phyloP scores from a whole-genome alignment of 495 filamentous ascomycete species.

The Podospora comata region DNA sequence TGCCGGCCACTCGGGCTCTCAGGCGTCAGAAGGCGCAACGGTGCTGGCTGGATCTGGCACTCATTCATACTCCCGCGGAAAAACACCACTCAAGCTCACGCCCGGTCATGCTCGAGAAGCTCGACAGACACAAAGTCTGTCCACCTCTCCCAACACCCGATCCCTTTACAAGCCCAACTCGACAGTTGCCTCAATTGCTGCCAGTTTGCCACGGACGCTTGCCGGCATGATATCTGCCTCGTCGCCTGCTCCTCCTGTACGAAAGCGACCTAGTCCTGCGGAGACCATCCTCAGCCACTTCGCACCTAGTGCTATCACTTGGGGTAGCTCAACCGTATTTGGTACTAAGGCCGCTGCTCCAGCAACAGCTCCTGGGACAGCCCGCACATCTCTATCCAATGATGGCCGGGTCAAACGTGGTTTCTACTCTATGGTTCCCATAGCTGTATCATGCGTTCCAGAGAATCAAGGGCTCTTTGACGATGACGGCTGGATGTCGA shows the following conservation, averaged over 20 bases:
- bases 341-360: conserved; percentile 44
- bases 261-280: conserved; percentile 63
- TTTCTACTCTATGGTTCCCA: conserved; percentile 38
- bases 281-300: conserved; percentile 64
- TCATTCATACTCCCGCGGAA: conserved; percentile 57
- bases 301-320: conserved; percentile 58
- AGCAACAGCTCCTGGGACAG: conserved; percentile 35
- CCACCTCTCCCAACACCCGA: conserved; percentile 67
- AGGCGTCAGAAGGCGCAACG: conserved; percentile 53
- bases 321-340: conserved; percentile 62
- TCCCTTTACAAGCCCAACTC: conserved; percentile 52
- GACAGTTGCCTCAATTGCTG: conserved; percentile 61
- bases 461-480: conserved; percentile 78
- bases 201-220: conserved; percentile 70
- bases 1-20: conserved; percentile 57
- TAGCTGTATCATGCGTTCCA: conserved; percentile 59
- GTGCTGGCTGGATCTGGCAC: conserved; percentile 50
- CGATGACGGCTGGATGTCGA: conserved; percentile 65
- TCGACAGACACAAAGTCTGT: conserved; percentile 56
- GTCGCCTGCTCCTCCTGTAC: conserved; percentile 57
- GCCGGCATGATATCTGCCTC: conserved; percentile 65
- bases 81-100: conserved; percentile 59
- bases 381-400: conserved; percentile 47
- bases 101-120: conserved; percentile 36
- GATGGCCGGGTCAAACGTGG: conserved; percentile 44